Percentiles rank a stretch among this genome's conserved stretches.
Evolutionary conservation across 2,329 filamentous ascomycete genomes (phyloP).

Genomic region (Colletotrichum siamense): DNA sequence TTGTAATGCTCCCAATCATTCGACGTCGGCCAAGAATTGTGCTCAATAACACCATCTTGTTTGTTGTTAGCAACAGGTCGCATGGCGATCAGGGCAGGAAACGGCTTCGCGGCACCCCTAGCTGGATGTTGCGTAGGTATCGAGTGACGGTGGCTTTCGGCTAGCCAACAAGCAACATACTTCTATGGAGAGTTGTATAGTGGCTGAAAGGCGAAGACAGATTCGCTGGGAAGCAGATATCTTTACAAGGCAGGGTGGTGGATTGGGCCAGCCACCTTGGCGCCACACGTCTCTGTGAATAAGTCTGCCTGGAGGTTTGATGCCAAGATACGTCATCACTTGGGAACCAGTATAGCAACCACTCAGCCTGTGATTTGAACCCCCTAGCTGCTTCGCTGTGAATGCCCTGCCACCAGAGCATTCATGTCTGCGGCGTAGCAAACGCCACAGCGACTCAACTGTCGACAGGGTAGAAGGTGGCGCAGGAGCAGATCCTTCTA

Average conservation of each 20-base stretch:
- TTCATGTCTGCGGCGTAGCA: not conserved
- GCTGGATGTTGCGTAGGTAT: not conserved
- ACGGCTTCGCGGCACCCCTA: not conserved
- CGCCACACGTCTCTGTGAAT: not conserved
- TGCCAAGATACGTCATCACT: not conserved
- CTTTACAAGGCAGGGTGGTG: not conserved
- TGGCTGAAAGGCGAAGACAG: not conserved
- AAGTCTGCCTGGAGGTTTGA: not conserved
- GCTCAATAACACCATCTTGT: not conserved
- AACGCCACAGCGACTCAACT: not conserved
- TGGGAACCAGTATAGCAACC: not conserved
- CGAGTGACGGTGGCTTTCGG: not conserved
- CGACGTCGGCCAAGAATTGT: not conserved
- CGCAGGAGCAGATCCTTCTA: not conserved
- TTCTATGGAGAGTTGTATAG: not conserved
- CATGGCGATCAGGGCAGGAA: not conserved
- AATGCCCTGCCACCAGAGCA: not conserved
- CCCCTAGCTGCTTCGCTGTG: not conserved
- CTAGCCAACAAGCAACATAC: fast-evolving
- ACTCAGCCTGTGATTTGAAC: not conserved
- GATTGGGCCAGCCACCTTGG: not conserved
- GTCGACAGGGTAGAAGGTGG: not conserved
- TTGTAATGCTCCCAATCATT: not conserved
- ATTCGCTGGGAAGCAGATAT: not conserved
- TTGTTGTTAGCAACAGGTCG: not conserved